These are phyloP conservation scores for Solanum clarkiae DNA, from an alignment of 257 asterid genomes.

Conservation along the genomic window DNA sequence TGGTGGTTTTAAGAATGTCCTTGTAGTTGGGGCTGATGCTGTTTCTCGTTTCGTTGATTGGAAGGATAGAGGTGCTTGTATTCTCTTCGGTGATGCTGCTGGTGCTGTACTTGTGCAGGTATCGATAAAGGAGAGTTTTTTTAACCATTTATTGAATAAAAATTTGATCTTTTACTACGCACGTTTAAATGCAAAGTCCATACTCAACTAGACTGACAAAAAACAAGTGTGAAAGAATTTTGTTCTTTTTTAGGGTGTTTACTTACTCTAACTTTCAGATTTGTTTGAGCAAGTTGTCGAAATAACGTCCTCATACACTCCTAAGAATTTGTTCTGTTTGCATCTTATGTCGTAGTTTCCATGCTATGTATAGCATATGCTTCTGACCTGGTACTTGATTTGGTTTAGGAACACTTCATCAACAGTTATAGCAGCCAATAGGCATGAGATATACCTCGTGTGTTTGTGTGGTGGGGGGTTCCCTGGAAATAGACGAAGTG, in stretches of 20 bases:
- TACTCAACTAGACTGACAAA: neutral
- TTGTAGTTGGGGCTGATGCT: conserved; percentile 91
- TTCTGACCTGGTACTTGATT: neutral
- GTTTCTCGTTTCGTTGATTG: conserved; percentile 86
- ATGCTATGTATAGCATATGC: neutral
- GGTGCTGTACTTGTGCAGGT: conserved; percentile 90
- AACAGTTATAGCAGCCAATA: neutral
- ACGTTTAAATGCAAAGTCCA: neutral
- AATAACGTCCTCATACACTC: neutral
- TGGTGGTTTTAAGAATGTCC: conserved; percentile 87
- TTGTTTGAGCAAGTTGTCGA: neutral
- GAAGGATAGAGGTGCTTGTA: conserved; percentile 91
- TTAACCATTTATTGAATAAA: neutral
- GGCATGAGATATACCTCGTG: neutral
- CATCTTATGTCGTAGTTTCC: neutral
- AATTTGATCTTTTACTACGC: neutral
- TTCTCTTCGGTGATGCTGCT: conserved; percentile 96
- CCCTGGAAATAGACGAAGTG: neutral
- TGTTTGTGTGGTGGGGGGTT: neutral
- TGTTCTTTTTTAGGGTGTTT: neutral
- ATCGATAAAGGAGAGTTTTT: neutral
- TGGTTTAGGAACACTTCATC: neutral
- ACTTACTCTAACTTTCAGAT: neutral
- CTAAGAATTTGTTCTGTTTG: neutral
- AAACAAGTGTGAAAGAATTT: neutral